Base-by-base conservation (phyloP, 2,329 filamentous ascomycete species). In the Cucurbitaria berberidis region DNA sequence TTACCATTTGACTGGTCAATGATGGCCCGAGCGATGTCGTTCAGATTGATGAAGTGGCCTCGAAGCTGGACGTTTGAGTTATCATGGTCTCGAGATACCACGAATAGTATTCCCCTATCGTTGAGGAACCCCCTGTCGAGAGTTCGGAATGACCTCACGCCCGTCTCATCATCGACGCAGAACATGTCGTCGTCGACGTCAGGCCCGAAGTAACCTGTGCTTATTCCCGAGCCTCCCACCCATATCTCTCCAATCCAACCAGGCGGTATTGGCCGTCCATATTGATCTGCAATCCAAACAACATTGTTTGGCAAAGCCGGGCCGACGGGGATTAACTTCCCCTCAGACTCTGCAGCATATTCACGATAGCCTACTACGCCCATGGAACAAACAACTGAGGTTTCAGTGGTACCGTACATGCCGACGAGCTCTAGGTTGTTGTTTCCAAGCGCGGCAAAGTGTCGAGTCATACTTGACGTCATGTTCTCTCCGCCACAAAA, bases 181-280 rank as follows among this genome's bases (percentile, higher is more conserved):
- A 26, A 26, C 44, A 38, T 3, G 13, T 36, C 34, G n/a, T 34
- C 11, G 7, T 41, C 45, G 27, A 16, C 45, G 19, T 35, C 19
- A 7, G 27, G 26, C 18, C 27, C 18, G 11, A 24, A 34, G 36
- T 48, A 48, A 35, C 26, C 10, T 15, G 7, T n/a, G 16, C 35
- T 36, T 13, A 29, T n/a, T 16, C 45, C 45, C 0, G 45, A 19
- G 7, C 45, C 35, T 7, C 24, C 35, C 16, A 48, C 35, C 34
- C 18, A 48, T 16, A 48, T 48, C 21, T 48, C 45, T 19, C 45
- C 45, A 32, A 16, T 47, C 35, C 45, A 47, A 39, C 21, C 45
- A 29, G 26, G 24, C 38, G 45, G 45, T 24, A 47, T 34, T 30
- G 45, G 16, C 16, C 22, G 35, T 15, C 45, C 45, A 16, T 29